Evolutionary conservation across 768 basidiomycete genomes (phyloP).

Genomic region (Leccinum aurantiacum): DNA sequence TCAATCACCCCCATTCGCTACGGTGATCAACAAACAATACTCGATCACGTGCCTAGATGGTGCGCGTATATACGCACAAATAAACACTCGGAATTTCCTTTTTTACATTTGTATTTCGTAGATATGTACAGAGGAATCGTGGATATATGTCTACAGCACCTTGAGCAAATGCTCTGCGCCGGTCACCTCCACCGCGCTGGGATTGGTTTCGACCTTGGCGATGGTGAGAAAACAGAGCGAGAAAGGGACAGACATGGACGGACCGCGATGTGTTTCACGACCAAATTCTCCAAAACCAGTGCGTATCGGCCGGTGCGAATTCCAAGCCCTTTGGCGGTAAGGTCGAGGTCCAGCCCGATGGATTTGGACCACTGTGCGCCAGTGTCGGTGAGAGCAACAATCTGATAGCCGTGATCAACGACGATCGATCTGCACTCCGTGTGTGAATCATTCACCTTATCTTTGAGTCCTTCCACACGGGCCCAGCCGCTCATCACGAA

Average conservation of each 20-base stretch:
- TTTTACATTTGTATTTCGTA: background rate
- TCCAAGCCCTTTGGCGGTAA: constrained; percentile 50
- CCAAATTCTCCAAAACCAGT: constrained; percentile 65
- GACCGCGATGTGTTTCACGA: constrained; percentile 65
- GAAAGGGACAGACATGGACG: constrained; percentile 16
- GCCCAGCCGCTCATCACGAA: constrained; percentile 66
- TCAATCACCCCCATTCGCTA: constrained; percentile 20
- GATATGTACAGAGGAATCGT: background rate
- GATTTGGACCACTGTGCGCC: constrained; percentile 54
- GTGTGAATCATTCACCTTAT: constrained; percentile 49
- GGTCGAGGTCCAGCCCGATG: constrained; percentile 56
- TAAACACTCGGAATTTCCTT: constrained; percentile 4
- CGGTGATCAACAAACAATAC: constrained; percentile 37
- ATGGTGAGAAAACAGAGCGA: background rate
- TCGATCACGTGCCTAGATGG: constrained; percentile 29
- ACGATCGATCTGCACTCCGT: constrained; percentile 23
- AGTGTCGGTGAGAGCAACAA: constrained; percentile 58
- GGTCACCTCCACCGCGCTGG: constrained; percentile 6
- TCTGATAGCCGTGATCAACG: constrained; percentile 36
- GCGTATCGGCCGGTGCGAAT: constrained; percentile 62
- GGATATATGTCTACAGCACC: constrained; percentile 9
- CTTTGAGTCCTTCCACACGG: constrained; percentile 56
- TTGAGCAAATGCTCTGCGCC: constrained; percentile 18
- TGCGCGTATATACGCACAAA: constrained; percentile 36
- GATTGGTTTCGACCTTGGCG: constrained; percentile 14